Evolutionary conservation across 306 rosid genomes (phyloP).

Genomic region (Fagus sylvatica): DNA sequence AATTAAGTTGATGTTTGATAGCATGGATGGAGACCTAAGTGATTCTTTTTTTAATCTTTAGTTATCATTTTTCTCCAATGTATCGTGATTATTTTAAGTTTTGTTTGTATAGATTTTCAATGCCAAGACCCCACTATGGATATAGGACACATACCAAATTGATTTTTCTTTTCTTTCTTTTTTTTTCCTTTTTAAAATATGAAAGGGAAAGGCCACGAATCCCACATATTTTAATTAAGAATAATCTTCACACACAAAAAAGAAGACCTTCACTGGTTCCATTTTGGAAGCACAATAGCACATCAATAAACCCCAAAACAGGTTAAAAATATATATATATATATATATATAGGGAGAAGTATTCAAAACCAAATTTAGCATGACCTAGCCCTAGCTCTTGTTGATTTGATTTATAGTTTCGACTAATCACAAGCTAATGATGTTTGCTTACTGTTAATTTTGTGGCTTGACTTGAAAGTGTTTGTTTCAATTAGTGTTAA

Average conservation of each 20-base stretch:
- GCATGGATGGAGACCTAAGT: conserved; percentile 30
- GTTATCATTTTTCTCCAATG: conserved; percentile 3
- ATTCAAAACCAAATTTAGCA: too few relatives aligned
- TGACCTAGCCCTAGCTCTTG: not conserved
- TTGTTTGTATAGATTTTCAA: conserved; percentile 19
- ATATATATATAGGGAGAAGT: too few relatives aligned
- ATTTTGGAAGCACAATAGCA: conserved; percentile 18
- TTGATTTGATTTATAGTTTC: not conserved
- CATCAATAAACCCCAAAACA: not conserved
- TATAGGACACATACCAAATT: conserved; percentile 17
- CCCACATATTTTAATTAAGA: conserved; percentile 6
- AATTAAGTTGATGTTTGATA: conserved; percentile 22
- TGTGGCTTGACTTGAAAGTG: not conserved
- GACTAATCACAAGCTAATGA: not conserved
- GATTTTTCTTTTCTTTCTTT: not conserved
- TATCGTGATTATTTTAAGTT: not conserved
- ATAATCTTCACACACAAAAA: not conserved
- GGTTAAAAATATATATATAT: not conserved
- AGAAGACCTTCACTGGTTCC: not conserved
- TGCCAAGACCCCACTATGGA: conserved; percentile 28
- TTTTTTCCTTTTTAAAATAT: not conserved
- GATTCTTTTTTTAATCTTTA: conserved; percentile 17
- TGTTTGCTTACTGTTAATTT: too few relatives aligned
- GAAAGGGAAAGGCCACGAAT: conserved; percentile 9
- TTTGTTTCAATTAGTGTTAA: not conserved